A percentile compares a stretch with the other conserved stretches of the same genome.
Evolutionary conservation across 495 filamentous ascomycete species (phyloP).

Genomic region (Venustampulla echinocandica): DNA sequence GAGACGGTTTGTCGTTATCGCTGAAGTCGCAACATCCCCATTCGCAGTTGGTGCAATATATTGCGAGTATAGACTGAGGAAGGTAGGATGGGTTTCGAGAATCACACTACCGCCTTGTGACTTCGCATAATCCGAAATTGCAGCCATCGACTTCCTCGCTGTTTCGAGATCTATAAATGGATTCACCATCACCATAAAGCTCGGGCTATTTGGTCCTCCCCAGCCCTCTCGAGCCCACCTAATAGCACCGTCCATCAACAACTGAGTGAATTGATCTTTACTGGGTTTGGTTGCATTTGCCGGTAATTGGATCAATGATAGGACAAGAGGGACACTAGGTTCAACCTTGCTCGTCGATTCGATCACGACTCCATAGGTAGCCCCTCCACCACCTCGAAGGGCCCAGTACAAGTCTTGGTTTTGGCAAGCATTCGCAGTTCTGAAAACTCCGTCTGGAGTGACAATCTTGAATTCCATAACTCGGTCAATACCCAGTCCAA

Average conservation of each 20-base stretch:
- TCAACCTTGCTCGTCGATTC: slow-evolving; percentile 36
- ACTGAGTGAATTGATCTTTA: slow-evolving; percentile 27
- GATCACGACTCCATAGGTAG: slow-evolving; percentile 45
- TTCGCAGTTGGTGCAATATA: slow-evolving; percentile 28
- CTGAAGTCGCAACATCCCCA: slow-evolving; percentile 25
- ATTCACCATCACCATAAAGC: slow-evolving; percentile 32
- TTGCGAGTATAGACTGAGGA: slow-evolving; percentile 29
- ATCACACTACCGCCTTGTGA: slow-evolving; percentile 25
- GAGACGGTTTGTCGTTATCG: slow-evolving; percentile 31
- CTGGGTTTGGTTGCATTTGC: background rate
- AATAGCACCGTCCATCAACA: slow-evolving; percentile 33
- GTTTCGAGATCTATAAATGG: slow-evolving; percentile 26
- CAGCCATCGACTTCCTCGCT: slow-evolving; percentile 27
- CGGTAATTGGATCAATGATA: slow-evolving; percentile 8
- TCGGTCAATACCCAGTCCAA: slow-evolving; percentile 7
- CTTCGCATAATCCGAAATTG: slow-evolving; percentile 25
- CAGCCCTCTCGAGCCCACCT: slow-evolving; percentile 38
- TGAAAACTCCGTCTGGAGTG: slow-evolving; percentile 17
- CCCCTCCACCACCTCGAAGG: slow-evolving; percentile 48
- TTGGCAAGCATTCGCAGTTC: slow-evolving; percentile 2
- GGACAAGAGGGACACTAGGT: slow-evolving; percentile 13
- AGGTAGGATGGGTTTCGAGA: slow-evolving; percentile 27
- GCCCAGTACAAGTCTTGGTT: slow-evolving; percentile 11
- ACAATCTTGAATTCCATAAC: slow-evolving; percentile 8
- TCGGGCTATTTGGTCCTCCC: slow-evolving; percentile 36